phyloP scores from a whole-genome alignment of 495 filamentous ascomycete species.

The Hypoxylon lienhwacheense region DNA sequence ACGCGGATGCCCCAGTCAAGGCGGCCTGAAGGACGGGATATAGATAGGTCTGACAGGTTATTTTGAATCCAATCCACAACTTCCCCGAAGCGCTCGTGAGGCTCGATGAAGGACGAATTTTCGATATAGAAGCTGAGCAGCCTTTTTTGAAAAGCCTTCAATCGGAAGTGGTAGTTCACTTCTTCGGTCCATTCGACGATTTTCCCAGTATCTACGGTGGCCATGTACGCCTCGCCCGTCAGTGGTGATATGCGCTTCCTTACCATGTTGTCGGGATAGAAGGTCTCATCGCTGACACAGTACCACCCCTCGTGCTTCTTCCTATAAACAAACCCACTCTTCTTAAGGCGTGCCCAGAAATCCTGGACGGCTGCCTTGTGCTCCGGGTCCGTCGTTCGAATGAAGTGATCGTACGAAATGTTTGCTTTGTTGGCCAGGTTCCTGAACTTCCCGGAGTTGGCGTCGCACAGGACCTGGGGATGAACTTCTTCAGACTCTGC shows the following conservation, averaged over 20 bases:
- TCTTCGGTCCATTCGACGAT: conserved; percentile 96
- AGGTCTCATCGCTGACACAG: conserved; percentile 93
- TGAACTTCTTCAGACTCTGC: conserved; percentile 60
- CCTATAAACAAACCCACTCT: conserved; percentile 79
- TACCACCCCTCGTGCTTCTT: conserved; percentile 94
- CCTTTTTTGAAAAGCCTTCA: conserved; percentile 74
- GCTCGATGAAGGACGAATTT: conserved; percentile 72
- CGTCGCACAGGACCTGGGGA: conserved; percentile 60
- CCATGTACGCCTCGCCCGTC: conserved; percentile 80
- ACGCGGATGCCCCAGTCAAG: conserved; percentile 89
- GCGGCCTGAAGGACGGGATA: conserved; percentile 79
- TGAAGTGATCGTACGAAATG: conserved; percentile 79
- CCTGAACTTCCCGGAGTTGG: conserved; percentile 65
- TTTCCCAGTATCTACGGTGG: conserved; percentile 82
- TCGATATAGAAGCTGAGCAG: conserved; percentile 76
- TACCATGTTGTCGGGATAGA: conserved; percentile 77
- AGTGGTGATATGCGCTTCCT: conserved; percentile 73
- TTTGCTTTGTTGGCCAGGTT: conserved; percentile 67
- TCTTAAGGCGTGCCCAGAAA: conserved; percentile 79
- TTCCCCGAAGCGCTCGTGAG: conserved; percentile 64
- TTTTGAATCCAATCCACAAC: conserved; percentile 68
- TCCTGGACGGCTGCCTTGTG: conserved; percentile 87
- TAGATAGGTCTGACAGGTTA: conserved; percentile 80
- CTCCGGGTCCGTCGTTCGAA: conserved; percentile 81
- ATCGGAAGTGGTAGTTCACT: conserved; percentile 89